Conservation (phyloP, 2,329 filamentous ascomycete species). For the Tolypocladium tropicale region DNA sequence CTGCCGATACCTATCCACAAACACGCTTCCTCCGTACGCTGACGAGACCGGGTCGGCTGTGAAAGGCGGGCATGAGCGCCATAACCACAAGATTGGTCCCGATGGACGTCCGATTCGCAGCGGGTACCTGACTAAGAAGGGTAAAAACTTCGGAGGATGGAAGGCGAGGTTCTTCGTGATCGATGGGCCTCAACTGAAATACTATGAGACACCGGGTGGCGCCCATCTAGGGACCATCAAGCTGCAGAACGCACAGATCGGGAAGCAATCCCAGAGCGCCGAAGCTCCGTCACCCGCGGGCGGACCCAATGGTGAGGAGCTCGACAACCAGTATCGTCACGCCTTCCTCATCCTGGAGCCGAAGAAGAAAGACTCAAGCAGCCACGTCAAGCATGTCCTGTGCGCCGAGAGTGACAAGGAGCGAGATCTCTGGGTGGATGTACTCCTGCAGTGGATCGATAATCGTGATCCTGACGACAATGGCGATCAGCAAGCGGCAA, state of each 20-base stretch:
- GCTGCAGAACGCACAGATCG: slow-evolving; percentile 81
- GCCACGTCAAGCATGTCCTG: slow-evolving; percentile 82
- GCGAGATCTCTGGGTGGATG: slow-evolving; percentile 88
- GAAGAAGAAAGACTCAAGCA: slow-evolving; percentile 88
- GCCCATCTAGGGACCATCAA: slow-evolving; percentile 91
- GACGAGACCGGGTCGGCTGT: slow-evolving; percentile 37
- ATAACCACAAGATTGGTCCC: slow-evolving; percentile 35
- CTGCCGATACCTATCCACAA: slow-evolving; percentile 74
- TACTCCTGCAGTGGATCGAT: slow-evolving; percentile 81
- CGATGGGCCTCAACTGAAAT: slow-evolving; percentile 59
- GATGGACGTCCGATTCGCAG: slow-evolving; percentile 64
- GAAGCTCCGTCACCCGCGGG: slow-evolving; percentile 51
- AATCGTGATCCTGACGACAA: slow-evolving; percentile 52
- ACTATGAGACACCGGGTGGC: slow-evolving; percentile 86
- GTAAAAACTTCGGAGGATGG: slow-evolving; percentile 99
- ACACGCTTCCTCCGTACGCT: slow-evolving; percentile 50
- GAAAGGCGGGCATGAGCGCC: slow-evolving; percentile 13
- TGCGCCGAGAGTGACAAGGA: slow-evolving; percentile 93
- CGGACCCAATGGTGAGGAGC: slow-evolving; percentile 51
- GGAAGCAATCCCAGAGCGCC: slow-evolving; percentile 59
- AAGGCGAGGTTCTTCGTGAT: slow-evolving; percentile 66
- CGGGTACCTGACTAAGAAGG: slow-evolving; percentile 90
- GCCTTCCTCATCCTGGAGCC: slow-evolving; percentile 92
- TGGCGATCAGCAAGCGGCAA: slow-evolving; percentile 17
- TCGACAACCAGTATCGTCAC: slow-evolving; percentile 91